Evolutionary conservation across 1,139 yeast genomes (phyloP), one percentile per base, ranked within the genome.

Genomic region (Suhomyces coccinellae): DNA sequence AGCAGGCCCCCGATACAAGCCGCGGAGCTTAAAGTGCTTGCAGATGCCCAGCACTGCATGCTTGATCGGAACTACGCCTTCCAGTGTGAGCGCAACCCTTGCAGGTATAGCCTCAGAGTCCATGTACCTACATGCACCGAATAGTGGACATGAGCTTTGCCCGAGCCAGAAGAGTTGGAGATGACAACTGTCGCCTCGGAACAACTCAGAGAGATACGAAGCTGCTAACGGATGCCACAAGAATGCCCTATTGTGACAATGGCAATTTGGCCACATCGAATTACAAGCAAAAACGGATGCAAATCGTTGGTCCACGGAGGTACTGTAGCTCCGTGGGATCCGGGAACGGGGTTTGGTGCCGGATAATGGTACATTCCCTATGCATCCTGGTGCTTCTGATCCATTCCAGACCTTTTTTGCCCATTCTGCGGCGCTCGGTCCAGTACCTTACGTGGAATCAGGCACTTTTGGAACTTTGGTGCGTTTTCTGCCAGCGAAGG

Each of bases 131-230:
- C 4, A 26, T 3, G 29, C 29, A 26, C 29, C 29, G 29, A 26
- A 26, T 26, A 2, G n/a, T 26, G 36, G 36, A 17, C 36, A 33
- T 8, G 36, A 34, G 36, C 36, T 13, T 22, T 34, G 36, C 29
- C 13, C 14, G 13, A 13, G 10, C 6, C 12, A 30, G 20, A 10
- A 8, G 36, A 20, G 29, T 22, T 34, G 36, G 29, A 14, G 36
- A 34, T 22, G 29, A 34, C 36, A 20, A 22, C 29, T 22, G n/a
- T 22, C 36, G 29, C 36, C 36, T 34, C 36, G 29, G n/a, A 22
- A 22, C 36, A 20, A 33, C 22, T 20, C 20, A 15, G 36, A 33
- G 16, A 30, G 33, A 30, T 13, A 14, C 33, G 33, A 30, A 12
- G 33, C 33, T 30, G 15, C 11, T 28, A 12, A 12, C 30, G 30